Evolutionary conservation across 164 flowering plant species (phyloP).

Genomic region (Macadamia integrifolia): DNA sequence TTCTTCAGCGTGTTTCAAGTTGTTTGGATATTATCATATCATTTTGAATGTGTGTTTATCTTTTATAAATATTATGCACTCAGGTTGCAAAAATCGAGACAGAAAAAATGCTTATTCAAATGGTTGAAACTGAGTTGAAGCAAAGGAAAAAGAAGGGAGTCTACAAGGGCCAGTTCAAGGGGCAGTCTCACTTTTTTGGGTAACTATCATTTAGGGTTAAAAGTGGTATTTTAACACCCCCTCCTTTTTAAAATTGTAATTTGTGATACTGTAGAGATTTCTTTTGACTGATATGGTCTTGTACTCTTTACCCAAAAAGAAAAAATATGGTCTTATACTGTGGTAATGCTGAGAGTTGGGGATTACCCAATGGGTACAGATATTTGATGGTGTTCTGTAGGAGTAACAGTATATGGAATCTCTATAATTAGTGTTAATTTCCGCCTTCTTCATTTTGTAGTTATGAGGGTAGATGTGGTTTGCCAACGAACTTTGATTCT

Average conservation of each 20-base stretch:
- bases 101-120: slow-evolving; percentile 97
- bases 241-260: background rate
- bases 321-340: background rate
- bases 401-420: background rate
- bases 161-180: slow-evolving; percentile 64
- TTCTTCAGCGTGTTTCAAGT: slow-evolving; percentile 45
- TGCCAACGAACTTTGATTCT: slow-evolving; percentile 93
- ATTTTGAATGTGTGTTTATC: too few species aligned
- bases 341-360: background rate
- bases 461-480: slow-evolving; percentile 98
- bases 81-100: slow-evolving; percentile 99
- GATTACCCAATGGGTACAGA: background rate
- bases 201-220: slow-evolving; percentile 22
- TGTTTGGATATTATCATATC: background rate
- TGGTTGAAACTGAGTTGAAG: slow-evolving; percentile 96
- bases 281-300: background rate
- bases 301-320: background rate
- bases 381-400: background rate
- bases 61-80: background rate
- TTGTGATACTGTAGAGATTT: background rate
- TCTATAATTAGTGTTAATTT: background rate
- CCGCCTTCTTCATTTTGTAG: slow-evolving; percentile 28
- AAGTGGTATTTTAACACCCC: background rate
- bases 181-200: slow-evolving; percentile 99
- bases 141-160: slow-evolving; percentile 59